Conservation (phyloP, 1,139 yeast species). For the Hansenula anomala region DNA sequence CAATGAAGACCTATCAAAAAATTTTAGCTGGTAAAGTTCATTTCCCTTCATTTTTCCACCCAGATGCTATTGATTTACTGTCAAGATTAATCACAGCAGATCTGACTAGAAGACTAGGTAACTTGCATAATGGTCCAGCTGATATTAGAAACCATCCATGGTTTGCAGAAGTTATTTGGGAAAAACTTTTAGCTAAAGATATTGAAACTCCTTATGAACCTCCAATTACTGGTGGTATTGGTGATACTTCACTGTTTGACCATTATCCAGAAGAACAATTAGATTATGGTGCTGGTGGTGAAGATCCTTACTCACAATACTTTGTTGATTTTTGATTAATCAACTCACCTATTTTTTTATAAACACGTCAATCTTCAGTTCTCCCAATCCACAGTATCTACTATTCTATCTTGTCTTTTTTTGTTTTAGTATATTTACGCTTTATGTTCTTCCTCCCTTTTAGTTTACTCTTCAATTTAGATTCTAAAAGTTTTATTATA, state of each 20-base stretch:
- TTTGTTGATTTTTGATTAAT: slow-evolving; percentile 66
- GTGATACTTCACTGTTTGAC: slow-evolving; percentile 92
- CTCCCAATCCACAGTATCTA: too few relatives aligned
- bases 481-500: too few relatives aligned
- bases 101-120: slow-evolving; percentile 85
- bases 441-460: too few relatives aligned
- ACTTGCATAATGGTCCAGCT: slow-evolving; percentile 82
- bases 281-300: slow-evolving; percentile 78
- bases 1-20: slow-evolving; percentile 96
- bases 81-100: slow-evolving; percentile 84
- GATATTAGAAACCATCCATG: slow-evolving; percentile 92
- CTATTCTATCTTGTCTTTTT: not conserved
- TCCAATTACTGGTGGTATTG: slow-evolving; percentile 93
- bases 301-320: slow-evolving; percentile 77
- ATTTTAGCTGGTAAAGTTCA: slow-evolving; percentile 83
- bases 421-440: not conserved
- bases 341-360: not conserved
- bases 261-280: slow-evolving; percentile 91
- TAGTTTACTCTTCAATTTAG: too few relatives aligned
- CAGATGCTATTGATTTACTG: slow-evolving; percentile 81
- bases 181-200: slow-evolving; percentile 77
- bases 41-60: slow-evolving; percentile 85
- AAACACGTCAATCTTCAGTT: too few relatives aligned
- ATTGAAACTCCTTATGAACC: slow-evolving; percentile 99
- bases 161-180: slow-evolving; percentile 97